Evolutionary conservation across 257 asterid genomes (phyloP).

Genomic region (Pogostemon cablin): DNA sequence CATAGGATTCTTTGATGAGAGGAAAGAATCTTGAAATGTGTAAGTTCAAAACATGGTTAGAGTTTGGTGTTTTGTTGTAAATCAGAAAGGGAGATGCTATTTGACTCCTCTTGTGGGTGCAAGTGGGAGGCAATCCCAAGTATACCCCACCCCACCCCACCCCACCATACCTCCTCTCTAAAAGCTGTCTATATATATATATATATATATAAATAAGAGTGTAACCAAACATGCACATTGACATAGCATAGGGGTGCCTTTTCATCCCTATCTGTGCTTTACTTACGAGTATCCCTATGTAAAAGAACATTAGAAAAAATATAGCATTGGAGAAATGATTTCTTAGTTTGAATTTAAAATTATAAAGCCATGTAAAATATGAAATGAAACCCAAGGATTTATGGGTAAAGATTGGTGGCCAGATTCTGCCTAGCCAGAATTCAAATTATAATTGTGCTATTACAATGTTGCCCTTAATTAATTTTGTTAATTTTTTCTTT

Average conservation of each 20-base stretch:
- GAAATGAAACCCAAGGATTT: too few species aligned
- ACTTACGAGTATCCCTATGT: too few species aligned
- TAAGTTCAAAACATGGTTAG: constrained; percentile 33
- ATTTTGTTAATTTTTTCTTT: too few species aligned
- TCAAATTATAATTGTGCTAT: too few species aligned
- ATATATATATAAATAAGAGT: neutral
- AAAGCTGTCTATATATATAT: constrained; percentile 5
- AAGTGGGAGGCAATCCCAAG: constrained; percentile 65
- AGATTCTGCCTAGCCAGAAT: too few species aligned
- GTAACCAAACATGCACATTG: neutral
- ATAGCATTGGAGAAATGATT: too few species aligned
- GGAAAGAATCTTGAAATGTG: constrained; percentile 43
- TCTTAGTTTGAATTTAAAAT: too few species aligned
- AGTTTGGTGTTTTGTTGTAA: constrained; percentile 36
- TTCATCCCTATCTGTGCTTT: neutral
- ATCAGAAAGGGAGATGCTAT: constrained; percentile 49
- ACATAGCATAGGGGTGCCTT: constrained; percentile 17
- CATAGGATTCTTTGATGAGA: constrained; percentile 53
- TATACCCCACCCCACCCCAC: constrained; percentile 6
- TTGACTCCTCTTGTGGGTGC: constrained; percentile 53
- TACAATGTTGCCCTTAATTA: too few species aligned
- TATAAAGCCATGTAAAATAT: too few species aligned
- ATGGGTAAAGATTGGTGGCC: too few species aligned
- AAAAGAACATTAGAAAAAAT: too few species aligned
- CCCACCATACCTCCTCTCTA: neutral